Evolutionary conservation across 1,284 basidiomycete genomes (phyloP), one percentile per base, ranked within the genome.

Genomic region (Coriolopsis trogii): DNA sequence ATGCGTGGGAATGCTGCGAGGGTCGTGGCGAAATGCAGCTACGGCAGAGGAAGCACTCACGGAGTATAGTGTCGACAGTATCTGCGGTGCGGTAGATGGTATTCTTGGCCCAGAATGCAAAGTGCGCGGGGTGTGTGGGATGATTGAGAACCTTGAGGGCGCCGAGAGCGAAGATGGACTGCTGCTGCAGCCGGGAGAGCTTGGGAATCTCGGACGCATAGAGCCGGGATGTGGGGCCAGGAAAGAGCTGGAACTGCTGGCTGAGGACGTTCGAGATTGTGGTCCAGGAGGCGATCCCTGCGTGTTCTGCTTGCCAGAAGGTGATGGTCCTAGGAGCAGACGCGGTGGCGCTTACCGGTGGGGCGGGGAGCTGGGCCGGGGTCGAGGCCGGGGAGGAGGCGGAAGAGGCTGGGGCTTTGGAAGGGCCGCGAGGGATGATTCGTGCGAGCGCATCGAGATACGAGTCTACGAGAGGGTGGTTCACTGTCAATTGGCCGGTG

Each of bases 61-160:
- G 51, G 21, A 63, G 46, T 23, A 63, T 38, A 21, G 55, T 54
- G 16, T 65, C 47, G 18, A 67, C 56, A 34, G 57, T 53, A 44
- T 55, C 47, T 10, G 62, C 62, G 21, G 63, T 67, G 18, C 57
- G 56, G 9, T 31, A 31, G 21, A 56, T 53, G 36, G 51, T 43
- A 23, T 56, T 55, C 36, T 52, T 52, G 28, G 56, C 61, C 65
- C 65, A 67, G 38, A 67, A 47, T 3, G 60, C 51, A 29, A 61
- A 63, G 39, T 67, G 65, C 18, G 60, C 60, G 15, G 54, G 55
- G 38, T 65, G 61, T 5, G 42, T 56, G 28, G 57, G 54, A 25
- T 59, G 54, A 50, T 58, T 51, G 43, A 60, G 53, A 18, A 65
- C 58, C 46, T 58, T 57, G 51, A 65, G 56, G 3, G 65, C 65